Base-by-base conservation (phyloP, 495 filamentous ascomycete species). In the Neurospora tetrasperma region DNA sequence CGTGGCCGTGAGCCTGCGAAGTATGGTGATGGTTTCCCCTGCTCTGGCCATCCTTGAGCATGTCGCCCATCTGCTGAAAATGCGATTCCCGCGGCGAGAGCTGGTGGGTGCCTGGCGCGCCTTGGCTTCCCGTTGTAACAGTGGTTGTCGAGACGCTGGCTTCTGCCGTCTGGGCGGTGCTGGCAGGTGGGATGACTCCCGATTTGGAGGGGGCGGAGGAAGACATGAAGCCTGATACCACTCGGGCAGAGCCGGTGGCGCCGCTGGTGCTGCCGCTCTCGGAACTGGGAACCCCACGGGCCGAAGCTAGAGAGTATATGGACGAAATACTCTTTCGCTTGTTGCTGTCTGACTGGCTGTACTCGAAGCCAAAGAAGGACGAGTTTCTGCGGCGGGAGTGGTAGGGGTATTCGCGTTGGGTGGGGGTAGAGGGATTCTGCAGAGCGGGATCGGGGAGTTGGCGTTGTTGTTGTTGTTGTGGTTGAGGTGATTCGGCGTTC, bases 301-400 rank as follows among this genome's bases (percentile, higher is more conserved):
- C 86, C 9, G 88, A 90, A 70, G 87, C 86, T 1, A 91, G 75
- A 41, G 90, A 91, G 75, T 90, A 90, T 48, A 91, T 77, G 11
- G 90, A 91, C 14, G 89, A 89, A 71, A 89, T 85, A 69, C 89
- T 91, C 79, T 91, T 83, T 39, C 90, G 87, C 75, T 90, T 89
- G 23, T 83, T 85, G 43, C 86, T 85, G n/a, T 81, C 82, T 14
- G 75, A 72, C 40, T 35, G 54, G 54, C 54, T 66, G 54, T 38
- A 66, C 54, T 84, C 80, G 42, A 72, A 79, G 72, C 54, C 54
- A 14, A 77, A 82, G 71, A 74, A 75, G 14, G 82, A 80, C 4
- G 82, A 82, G n/a, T 66, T 66, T 38, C 80, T 81, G 42, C 78
- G 79, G 46, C 81, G 54, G 35, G 54, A 66, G 27, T 66, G 27